Base-by-base conservation (phyloP, 2,329 filamentous ascomycete genomes). In the Aureobasidium sp. region DNA sequence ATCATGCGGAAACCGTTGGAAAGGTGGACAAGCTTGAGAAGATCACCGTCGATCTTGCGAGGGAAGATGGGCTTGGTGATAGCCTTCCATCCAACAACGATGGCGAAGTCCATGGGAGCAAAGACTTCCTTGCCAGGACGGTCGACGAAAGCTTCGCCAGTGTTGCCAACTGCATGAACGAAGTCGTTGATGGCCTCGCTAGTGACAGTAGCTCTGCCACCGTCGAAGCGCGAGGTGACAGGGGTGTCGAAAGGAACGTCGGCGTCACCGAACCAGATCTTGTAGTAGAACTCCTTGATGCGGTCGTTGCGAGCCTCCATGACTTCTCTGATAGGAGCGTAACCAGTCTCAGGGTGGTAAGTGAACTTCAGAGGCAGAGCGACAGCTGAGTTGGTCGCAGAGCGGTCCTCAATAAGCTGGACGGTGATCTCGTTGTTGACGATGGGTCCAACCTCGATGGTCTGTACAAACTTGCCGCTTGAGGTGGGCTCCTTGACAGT, bases 61-160 rank as follows among this genome's bases (percentile, higher is more conserved):
- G 94, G 94, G 82, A 99, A 99, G 74, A 99, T 99, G 15, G 94
- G 94, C 82, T 97, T 97, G 11, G 92, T 99, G 70, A 99, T 99
- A 45, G 94, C 94, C 78, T 99, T 97, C 74, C 74, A 76, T 31
- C 71, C 73, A 46, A 75, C 69, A 11, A 75, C 74, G 49, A 76
- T 75, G 37, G 72, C 72, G 57, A 74, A 99, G 75, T 99, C 94
- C 94, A 99, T 99, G 33, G 95, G 94, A 8, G 94, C 94, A 68
- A 88, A 93, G 65, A 96, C 89, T 64, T 89, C 86, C 79, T 97
- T 97, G 66, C 91, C 93, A 46, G 92, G 93, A 50, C 93, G 85
- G 69, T 97, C 93, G 57, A 99, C 93, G 67, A 99, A 99, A 8
- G 94, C 92, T 74, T 99, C 94, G 38, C 93, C 93, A 15, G 89